Evolutionary conservation across 2,329 filamentous ascomycete genomes (phyloP).

Genomic region (Thermothelomyces thermophilus): DNA sequence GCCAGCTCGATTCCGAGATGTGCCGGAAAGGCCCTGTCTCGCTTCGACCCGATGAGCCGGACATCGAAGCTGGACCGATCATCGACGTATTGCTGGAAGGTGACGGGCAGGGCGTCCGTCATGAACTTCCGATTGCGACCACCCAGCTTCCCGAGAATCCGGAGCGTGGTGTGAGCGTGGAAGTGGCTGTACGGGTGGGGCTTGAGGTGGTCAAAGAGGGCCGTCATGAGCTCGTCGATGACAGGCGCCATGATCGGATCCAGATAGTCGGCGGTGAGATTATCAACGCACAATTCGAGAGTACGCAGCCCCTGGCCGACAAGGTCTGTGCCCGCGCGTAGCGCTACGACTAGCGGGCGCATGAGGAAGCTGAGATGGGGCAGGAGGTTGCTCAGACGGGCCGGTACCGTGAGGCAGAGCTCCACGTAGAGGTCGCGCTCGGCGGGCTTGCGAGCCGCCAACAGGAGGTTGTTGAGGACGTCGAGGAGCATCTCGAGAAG

Average conservation of each 20-base stretch:
- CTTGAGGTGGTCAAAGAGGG: conserved; percentile 89
- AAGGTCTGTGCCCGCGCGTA: conserved; percentile 85
- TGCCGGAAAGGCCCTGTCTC: conserved; percentile 80
- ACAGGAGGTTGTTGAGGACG: conserved; percentile 87
- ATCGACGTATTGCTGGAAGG: conserved; percentile 79
- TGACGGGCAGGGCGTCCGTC: conserved; percentile 77
- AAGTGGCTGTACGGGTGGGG: conserved; percentile 96
- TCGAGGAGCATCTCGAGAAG: conserved; percentile 96
- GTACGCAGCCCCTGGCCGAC: conserved; percentile 92
- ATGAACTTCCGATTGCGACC: conserved; percentile 94
- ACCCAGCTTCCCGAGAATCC: conserved; percentile 92
- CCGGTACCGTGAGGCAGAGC: conserved; percentile 90
- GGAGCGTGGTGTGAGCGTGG: conserved; percentile 94
- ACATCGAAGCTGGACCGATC: conserved; percentile 84
- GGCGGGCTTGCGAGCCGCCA: conserved; percentile 81
- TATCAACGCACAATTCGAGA: conserved; percentile 93
- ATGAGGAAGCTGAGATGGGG: conserved; percentile 96
- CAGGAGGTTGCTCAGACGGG: conserved; percentile 84
- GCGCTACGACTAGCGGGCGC: conserved; percentile 91
- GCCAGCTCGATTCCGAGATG: conserved; percentile 83
- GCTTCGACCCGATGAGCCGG: conserved; percentile 80
- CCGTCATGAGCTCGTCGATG: conserved; percentile 97
- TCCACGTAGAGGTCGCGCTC: conserved; percentile 97
- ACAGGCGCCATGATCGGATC: conserved; percentile 99
- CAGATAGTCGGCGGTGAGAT: conserved; percentile 93